These are phyloP conservation scores for Dalbergia oliveri DNA, from an alignment of 306 rosid genomes.

Conservation along the genomic window DNA sequence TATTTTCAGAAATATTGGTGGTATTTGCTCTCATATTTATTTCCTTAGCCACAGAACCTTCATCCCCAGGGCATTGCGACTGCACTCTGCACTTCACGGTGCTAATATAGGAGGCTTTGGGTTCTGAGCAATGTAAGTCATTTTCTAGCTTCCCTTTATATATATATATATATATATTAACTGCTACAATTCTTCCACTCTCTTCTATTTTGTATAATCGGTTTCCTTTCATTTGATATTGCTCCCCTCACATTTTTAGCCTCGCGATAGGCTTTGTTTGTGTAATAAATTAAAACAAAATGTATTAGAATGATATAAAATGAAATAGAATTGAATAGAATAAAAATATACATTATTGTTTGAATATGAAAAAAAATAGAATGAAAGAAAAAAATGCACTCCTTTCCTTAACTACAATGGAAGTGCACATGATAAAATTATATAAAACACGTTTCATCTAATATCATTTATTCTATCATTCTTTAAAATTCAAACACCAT, in stretches of 20 bases:
- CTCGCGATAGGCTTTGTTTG: no score
- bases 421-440: background rate
- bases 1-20: background rate
- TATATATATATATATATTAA: background rate
- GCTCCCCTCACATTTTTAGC: background rate
- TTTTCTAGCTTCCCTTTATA: conserved; percentile 28
- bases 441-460: background rate
- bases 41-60: background rate
- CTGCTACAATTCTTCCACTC: background rate
- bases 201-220: background rate
- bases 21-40: conserved; percentile 22
- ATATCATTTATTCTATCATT: no score
- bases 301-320: no score
- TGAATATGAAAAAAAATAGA: background rate
- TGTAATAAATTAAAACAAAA: no score
- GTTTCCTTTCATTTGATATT: background rate
- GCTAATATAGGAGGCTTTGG: conserved; percentile 3
- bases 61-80: background rate
- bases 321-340: background rate
- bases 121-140: conserved; percentile 34
- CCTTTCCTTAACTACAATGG: background rate
- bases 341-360: no score
- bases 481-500: no score
- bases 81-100: conserved; percentile 35
- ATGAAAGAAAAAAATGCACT: background rate